phyloP scores from a whole-genome alignment of 164 flowering plant species.

The Santalum album region DNA sequence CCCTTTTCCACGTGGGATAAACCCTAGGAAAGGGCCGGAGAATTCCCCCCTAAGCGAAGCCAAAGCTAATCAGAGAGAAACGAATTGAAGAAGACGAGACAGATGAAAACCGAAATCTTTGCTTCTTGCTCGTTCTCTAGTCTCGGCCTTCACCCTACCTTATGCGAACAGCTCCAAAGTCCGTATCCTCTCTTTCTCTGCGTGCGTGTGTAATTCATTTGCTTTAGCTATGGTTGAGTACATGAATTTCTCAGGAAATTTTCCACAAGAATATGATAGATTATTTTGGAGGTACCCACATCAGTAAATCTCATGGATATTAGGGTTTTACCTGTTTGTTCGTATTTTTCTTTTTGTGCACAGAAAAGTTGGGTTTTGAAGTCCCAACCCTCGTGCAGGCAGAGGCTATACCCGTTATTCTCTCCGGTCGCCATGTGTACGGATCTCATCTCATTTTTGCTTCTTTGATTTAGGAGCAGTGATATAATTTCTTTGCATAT shows the following conservation, averaged over 20 bases:
- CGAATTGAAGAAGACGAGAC: too few relatives aligned
- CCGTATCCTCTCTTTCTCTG: slow-evolving; percentile 4
- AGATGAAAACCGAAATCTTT: too few relatives aligned
- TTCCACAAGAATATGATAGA: not conserved
- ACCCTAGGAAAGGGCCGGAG: too few relatives aligned
- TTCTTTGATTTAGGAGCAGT: not conserved
- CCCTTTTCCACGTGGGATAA: too few relatives aligned
- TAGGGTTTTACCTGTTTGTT: not conserved
- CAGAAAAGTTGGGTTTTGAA: slow-evolving; percentile 77
- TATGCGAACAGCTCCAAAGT: slow-evolving; percentile 84
- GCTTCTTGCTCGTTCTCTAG: slow-evolving; percentile 68
- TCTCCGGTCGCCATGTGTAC: slow-evolving; percentile 79
- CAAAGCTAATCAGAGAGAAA: too few relatives aligned
- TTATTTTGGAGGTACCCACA: not conserved
- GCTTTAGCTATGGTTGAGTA: too few relatives aligned
- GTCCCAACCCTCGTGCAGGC: slow-evolving; percentile 81
- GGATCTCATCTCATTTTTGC: slow-evolving; percentile 3
- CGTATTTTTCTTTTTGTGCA: not conserved
- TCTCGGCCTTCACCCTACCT: slow-evolving; percentile 58
- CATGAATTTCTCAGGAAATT: not conserved
- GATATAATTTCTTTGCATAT: not conserved
- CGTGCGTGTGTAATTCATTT: not conserved
- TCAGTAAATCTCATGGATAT: not conserved
- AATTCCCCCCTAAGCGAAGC: too few relatives aligned
- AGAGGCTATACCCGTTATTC: slow-evolving; percentile 72